phyloP scores from a whole-genome alignment of 768 basidiomycete species.

The Pholiota conissans region DNA sequence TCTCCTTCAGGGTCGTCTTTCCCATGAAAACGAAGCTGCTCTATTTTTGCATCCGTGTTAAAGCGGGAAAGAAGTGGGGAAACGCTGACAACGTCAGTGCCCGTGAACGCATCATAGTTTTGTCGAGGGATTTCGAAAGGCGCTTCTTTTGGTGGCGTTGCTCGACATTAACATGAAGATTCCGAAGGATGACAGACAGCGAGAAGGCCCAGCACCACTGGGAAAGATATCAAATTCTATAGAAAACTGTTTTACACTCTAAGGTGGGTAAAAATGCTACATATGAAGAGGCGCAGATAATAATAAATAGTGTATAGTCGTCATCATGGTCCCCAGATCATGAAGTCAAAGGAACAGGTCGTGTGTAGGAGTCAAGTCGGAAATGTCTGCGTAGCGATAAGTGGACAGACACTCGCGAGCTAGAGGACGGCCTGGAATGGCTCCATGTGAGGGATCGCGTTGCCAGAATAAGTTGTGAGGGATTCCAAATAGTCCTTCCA shows the following conservation, averaged over 20 bases:
- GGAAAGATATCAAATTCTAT: background rate
- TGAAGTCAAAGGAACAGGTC: background rate
- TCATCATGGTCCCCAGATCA: background rate
- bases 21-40: background rate
- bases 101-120: background rate
- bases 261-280: background rate
- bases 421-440: conserved; percentile 46
- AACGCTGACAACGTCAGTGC: background rate
- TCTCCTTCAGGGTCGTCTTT: background rate
- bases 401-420: background rate
- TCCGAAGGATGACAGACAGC: background rate
- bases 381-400: background rate
- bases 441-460: conserved; percentile 35
- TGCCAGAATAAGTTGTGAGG: conserved; percentile 44
- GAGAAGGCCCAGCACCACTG: background rate
- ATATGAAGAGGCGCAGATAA: conserved; percentile 4
- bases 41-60: background rate
- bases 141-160: background rate
- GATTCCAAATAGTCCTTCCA: conserved; percentile 48
- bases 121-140: background rate
- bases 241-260: background rate
- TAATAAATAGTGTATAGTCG: conserved; percentile 5
- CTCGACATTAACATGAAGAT: background rate
- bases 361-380: background rate
- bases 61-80: background rate